Evolutionary conservation across 225 moss, liverwort and hornwort genomes (phyloP).

Genomic region (Sphagnum tenellum): DNA sequence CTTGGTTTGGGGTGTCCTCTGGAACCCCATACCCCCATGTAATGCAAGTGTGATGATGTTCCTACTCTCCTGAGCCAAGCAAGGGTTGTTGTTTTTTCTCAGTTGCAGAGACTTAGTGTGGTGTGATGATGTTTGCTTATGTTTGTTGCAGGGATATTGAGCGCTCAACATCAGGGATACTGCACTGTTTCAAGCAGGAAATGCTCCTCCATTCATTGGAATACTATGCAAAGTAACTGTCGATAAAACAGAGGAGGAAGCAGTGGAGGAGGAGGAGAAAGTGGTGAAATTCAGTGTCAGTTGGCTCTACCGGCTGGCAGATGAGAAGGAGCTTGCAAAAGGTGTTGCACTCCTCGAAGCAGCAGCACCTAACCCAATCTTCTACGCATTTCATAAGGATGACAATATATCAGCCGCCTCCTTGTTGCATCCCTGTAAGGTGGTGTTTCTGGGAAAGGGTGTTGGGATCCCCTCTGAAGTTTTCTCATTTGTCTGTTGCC

Average conservation of each 20-base stretch:
- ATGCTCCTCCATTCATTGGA: conserved; percentile 73
- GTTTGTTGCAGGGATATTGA: conserved; percentile 66
- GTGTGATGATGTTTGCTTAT: too few relatives aligned
- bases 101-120: too few relatives aligned
- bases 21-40: too few relatives aligned
- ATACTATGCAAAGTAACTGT: conserved; percentile 62
- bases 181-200: conserved; percentile 80
- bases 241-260: conserved; percentile 30
- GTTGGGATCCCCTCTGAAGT: conserved; percentile 63
- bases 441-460: conserved; percentile 86
- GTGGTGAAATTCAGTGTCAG: conserved; percentile 56
- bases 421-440: conserved; percentile 94
- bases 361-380: conserved; percentile 92
- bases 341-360: conserved; percentile 49
- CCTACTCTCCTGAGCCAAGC: too few relatives aligned
- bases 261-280: conserved; percentile 6
- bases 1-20: too few relatives aligned
- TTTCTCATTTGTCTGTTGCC: conserved; percentile 67
- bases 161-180: conserved; percentile 88
- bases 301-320: conserved; percentile 81
- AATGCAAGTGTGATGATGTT: too few relatives aligned
- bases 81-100: too few relatives aligned
- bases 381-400: conserved; percentile 98
- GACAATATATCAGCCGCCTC: conserved; percentile 72
- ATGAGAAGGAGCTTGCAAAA: conserved; percentile 59